Evolutionary conservation across 306 rosid genomes (phyloP), one percentile per base, ranked within the genome.

Genomic region (Rubus parviflorus): DNA sequence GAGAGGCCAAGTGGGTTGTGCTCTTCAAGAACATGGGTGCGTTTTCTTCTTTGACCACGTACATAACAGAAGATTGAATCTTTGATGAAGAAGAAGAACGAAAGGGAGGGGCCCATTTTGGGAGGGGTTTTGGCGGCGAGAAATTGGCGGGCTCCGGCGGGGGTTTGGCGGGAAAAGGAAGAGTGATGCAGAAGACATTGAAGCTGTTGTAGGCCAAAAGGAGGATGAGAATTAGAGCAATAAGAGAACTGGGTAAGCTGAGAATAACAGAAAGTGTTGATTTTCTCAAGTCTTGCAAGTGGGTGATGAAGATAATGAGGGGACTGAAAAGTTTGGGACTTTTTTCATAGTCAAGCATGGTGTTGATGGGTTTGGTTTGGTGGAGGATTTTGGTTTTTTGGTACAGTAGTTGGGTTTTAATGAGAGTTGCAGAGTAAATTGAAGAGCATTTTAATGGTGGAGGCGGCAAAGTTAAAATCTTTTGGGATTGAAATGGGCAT

Each of bases 201-300:
- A 86, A 81, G 77, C 79, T 93, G 70, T 92, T 92, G 87, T 85
- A 92, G 71, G 85, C 73, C 22, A 95, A 67, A 40, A 92, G 90
- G 42, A 88, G 63, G 76, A 92, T 88, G 42, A 92, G 85, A 72
- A 89, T 60, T 23, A 92, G 77, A 61, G 86, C 90, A 12, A 88
- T 84, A 41, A 87, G 73, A 13, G 95, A 79, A 12, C 84, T 79
- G 72, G 93, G 96, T n/a, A 89, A 45, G n/a, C 68, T 71, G 38
- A 85, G 82, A 65, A 89, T 86, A 17, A 79, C 41, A 77, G 85
- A 49, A 68, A 88, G 73, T 0, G 83, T 11, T 8, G 79, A 81
- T 70, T 76, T 86, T 83, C 76, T 89, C 12, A 90, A 75, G n/a
- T 74, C 69, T 15, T 65, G 87, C 1, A 87, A 41, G 19, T 76